Base-by-base conservation (phyloP, 371 early-diverging fungal species). In the Circinella umbellata region DNA sequence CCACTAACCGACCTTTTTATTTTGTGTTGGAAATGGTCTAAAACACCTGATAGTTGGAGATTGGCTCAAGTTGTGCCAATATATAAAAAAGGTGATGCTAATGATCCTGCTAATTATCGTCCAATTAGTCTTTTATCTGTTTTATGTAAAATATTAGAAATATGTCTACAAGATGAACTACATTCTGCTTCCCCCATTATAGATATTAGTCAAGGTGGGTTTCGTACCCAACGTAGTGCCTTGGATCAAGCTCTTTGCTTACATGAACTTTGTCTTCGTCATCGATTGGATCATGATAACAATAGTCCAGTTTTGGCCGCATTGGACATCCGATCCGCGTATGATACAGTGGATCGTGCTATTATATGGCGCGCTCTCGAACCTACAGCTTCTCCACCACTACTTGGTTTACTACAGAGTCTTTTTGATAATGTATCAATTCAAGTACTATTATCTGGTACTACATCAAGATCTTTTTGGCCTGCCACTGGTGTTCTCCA, bases 131-230 rank as follows among this genome's bases (percentile, higher is more conserved):
- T 74, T 3, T 70, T 73, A 4, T 70, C 70, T 0, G 53, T 73
- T 5, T 18, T 74, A 4, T 53, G 71, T 9, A 74, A 78, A 51
- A 11, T 69, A 0, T 39, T 42, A 42, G 42, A 42, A 42, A 42
- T 42, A 9, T 42, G 42, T 42, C 54, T 72, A 0, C 8, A 57
- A 17, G 34, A 54, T 17, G 2, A 36, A 1, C 68, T 69, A 20
- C 20, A 6, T 0, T 8, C 38, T 11, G 3, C 37, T 17, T 59
- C 67, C 8, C 70, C 69, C 0, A 36, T 67, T 3, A n/a, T 74
- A 4, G 63, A 82, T 38, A 17, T 72, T 0, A 76, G 68, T 4
- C 77, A 82, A 69, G 80, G 78, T 49, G 80, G 80, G 4, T 82
- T 82, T 47, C 75, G 73, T 4, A 36, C 60, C 11, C 48, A 57